These are phyloP conservation scores for Hanseniaspora hatyaiensis DNA, from an alignment of 805 yeast genomes.

Conservation along the genomic window DNA sequence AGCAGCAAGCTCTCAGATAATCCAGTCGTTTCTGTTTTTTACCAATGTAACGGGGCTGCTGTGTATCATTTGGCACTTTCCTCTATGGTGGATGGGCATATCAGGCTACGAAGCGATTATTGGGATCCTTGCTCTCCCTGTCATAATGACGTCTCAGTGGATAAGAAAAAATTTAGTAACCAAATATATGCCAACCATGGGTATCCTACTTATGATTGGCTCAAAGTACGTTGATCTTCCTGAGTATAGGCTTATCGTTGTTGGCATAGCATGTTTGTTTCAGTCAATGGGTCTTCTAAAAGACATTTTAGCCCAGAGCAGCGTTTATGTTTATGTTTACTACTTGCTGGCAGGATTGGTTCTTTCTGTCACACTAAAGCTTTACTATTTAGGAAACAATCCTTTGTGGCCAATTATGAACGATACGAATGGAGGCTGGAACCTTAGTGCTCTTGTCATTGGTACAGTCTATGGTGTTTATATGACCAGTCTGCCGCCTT, in stretches of 20 bases:
- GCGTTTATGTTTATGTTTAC: conserved; percentile 19
- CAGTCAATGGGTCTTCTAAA: conserved; percentile 4
- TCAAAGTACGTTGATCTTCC: conserved; percentile 62
- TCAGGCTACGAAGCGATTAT: conserved; percentile 82
- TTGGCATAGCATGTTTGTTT: conserved; percentile 44
- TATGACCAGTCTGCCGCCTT: conserved; percentile 39
- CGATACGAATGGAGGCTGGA: conserved; percentile 73
- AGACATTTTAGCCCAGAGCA: conserved; percentile 2
- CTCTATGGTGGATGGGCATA: conserved; percentile 95
- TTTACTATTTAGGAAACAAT: conserved; percentile 68
- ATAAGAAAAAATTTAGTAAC: conserved; percentile 25
- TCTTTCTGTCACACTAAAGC: conserved; percentile 62
- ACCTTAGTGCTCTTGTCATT: conserved; percentile 50
- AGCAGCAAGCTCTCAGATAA: conserved; percentile 24
- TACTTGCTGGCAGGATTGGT: conserved; percentile 50
- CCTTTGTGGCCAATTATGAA: conserved; percentile 96
- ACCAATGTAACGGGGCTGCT: conserved; percentile 68
- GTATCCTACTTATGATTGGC: conserved; percentile 31
- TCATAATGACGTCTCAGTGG: conserved; percentile 39
- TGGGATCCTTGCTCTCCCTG: conserved; percentile 46
- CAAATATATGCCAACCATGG: conserved; percentile 13
- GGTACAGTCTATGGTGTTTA: conserved; percentile 49
- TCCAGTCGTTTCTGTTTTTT: conserved; percentile 75
- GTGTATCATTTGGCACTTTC: conserved; percentile 90
- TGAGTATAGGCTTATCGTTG: conserved; percentile 59